Evolutionary conservation across 805 yeast genomes (phyloP).

Genomic region (Yarrowia keelungensis): DNA sequence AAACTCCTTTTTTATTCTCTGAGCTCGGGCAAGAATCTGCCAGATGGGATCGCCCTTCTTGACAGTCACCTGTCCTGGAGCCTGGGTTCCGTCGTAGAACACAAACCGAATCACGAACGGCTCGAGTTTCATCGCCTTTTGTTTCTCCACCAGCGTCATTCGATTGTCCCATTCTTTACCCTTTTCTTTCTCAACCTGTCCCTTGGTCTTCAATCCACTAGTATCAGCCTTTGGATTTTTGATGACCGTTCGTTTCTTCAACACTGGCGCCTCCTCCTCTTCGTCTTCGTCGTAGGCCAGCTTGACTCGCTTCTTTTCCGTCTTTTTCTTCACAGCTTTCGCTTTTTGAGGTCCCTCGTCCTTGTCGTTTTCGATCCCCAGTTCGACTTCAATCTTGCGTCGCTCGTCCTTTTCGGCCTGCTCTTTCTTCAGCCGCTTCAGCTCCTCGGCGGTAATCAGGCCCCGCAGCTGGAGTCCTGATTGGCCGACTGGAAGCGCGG

Average conservation of each 20-base stretch:
- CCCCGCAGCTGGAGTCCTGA: conserved; percentile 19
- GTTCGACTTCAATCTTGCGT: conserved; percentile 18
- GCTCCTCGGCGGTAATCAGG: conserved; percentile 26
- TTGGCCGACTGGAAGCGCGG: conserved; percentile 13
- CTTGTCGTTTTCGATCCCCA: conserved; percentile 16
- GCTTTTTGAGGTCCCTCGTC: not conserved
- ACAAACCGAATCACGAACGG: conserved; percentile 43
- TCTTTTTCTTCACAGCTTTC: conserved; percentile 9
- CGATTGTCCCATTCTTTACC: conserved; percentile 40
- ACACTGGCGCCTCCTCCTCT: conserved; percentile 20
- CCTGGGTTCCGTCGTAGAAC: conserved; percentile 45
- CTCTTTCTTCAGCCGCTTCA: conserved; percentile 35
- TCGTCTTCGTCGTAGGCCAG: conserved; percentile 20
- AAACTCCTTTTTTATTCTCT: conserved; percentile 44
- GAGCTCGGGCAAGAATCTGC: conserved; percentile 45
- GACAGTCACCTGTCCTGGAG: conserved; percentile 43
- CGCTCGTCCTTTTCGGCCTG: conserved; percentile 31
- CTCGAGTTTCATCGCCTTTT: conserved; percentile 42
- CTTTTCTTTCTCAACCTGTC: conserved; percentile 39
- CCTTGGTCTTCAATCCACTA: conserved; percentile 15
- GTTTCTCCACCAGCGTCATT: conserved; percentile 40
- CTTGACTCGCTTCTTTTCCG: conserved; percentile 20
- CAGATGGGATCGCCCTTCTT: conserved; percentile 47
- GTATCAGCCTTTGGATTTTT: conserved; percentile 19
- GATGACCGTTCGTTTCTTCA: conserved; percentile 1